A percentile compares a stretch with the other conserved stretches of the same genome.
phyloP scores from a whole-genome alignment of 139 green algal genomes.

The Auxenochlorella pyrenoidosa region DNA sequence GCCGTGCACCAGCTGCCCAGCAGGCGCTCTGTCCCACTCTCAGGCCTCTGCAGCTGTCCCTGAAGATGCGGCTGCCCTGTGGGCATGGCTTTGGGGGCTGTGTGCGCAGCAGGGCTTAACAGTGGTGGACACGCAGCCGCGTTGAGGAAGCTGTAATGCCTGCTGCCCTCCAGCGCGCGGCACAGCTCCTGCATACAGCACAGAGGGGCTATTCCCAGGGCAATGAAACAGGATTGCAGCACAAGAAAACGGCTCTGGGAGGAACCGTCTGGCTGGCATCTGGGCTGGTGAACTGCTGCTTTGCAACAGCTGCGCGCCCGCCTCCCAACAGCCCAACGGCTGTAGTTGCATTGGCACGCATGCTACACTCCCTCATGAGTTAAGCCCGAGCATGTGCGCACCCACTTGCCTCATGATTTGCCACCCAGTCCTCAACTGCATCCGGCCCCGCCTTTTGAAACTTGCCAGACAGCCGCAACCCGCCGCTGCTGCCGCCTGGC shows the following conservation, averaged over 20 bases:
- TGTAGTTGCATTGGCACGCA: background rate
- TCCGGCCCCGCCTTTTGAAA: slow-evolving; percentile 23
- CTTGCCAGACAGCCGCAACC: background rate
- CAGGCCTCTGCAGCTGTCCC: background rate
- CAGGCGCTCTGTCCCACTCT: background rate
- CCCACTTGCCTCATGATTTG: background rate
- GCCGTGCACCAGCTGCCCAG: slow-evolving; percentile 1
- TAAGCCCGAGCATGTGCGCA: background rate
- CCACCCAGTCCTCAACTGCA: background rate
- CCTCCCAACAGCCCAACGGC: too few relatives aligned
- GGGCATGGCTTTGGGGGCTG: background rate
- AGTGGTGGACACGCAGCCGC: background rate
- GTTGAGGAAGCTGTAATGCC: background rate
- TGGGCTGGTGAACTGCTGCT: too few relatives aligned
- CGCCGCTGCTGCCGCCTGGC: background rate
- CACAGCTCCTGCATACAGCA: slow-evolving; percentile 16
- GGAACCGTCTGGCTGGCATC: too few relatives aligned
- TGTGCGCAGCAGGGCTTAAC: background rate
- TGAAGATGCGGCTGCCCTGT: background rate
- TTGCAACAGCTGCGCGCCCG: too few relatives aligned
- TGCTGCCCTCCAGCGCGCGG: background rate
- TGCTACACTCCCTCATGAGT: background rate
- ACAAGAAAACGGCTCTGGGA: too few relatives aligned
- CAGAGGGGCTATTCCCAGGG: too few relatives aligned
- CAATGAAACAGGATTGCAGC: too few relatives aligned